phyloP scores from a whole-genome alignment of 2,329 filamentous ascomycete genomes.

The Boeremia lycopersici region DNA sequence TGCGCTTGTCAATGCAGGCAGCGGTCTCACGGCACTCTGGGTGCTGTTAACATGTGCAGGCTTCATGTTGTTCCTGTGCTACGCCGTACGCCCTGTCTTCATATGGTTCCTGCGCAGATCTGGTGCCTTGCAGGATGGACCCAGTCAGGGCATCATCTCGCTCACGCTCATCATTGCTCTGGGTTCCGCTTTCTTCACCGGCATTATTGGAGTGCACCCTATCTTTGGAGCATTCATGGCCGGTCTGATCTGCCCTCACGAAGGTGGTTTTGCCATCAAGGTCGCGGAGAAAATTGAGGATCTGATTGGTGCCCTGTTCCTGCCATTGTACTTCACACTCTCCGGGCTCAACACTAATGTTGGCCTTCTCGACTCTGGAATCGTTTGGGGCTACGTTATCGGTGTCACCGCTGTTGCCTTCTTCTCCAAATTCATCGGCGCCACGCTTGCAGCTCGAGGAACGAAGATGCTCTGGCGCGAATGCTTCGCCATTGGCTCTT shows the following conservation, averaged over 20 bases:
- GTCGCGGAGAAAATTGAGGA: constrained; percentile 95
- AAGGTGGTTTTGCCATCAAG: constrained; percentile 88
- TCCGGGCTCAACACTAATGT: constrained; percentile 89
- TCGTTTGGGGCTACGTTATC: constrained; percentile 88
- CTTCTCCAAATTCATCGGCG: constrained; percentile 81
- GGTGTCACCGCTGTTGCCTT: constrained; percentile 84
- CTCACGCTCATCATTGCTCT: constrained; percentile 81
- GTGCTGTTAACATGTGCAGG: constrained; percentile 78
- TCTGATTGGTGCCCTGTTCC: constrained; percentile 79
- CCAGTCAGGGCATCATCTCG: constrained; percentile 82
- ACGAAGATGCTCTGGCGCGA: constrained; percentile 89
- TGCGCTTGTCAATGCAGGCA: constrained; percentile 85
- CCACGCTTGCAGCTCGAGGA: constrained; percentile 74
- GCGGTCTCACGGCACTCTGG: constrained; percentile 81
- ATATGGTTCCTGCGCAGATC: constrained; percentile 74
- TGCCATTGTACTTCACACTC: constrained; percentile 91
- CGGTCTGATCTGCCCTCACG: constrained; percentile 87
- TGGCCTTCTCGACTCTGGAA: constrained; percentile 78
- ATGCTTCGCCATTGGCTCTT: constrained; percentile 80
- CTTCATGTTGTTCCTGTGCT: constrained; percentile 77
- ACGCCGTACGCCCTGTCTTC: constrained; percentile 74
- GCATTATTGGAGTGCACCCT: constrained; percentile 88
- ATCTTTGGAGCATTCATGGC: constrained; percentile 94
- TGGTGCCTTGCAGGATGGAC: constrained; percentile 83
- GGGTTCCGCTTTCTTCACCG: constrained; percentile 82